phyloP scores from a whole-genome alignment of 305 asterid species.

The Euphrasia arctica region DNA sequence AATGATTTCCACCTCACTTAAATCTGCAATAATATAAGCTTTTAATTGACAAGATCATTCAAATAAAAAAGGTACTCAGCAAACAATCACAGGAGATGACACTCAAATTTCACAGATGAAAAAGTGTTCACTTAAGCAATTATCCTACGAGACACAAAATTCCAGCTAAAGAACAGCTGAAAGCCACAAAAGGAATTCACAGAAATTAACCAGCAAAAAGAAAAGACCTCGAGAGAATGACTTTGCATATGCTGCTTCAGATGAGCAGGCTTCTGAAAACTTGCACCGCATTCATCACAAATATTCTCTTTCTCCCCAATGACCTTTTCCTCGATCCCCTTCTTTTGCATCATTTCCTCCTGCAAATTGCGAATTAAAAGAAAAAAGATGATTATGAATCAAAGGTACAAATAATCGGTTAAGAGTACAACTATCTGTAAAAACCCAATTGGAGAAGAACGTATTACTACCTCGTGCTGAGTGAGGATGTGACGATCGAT shows the following conservation, averaged over 20 bases:
- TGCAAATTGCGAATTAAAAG: slow-evolving; percentile 20
- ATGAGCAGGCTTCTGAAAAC: slow-evolving; percentile 79
- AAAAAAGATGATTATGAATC: neutral
- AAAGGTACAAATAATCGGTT: neutral
- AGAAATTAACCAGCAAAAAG: neutral
- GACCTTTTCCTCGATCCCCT: slow-evolving; percentile 30
- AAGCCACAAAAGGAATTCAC: neutral
- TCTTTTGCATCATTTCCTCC: slow-evolving; percentile 50
- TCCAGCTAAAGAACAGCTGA: neutral
- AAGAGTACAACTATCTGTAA: neutral
- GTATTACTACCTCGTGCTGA: slow-evolving; percentile 50
- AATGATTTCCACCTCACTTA: slow-evolving; percentile 28
- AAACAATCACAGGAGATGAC: neutral
- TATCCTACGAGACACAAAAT: neutral
- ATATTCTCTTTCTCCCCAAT: slow-evolving; percentile 33
- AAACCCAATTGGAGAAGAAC: neutral
- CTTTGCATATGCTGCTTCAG: slow-evolving; percentile 93
- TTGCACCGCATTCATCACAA: slow-evolving; percentile 68
- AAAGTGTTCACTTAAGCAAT: neutral
- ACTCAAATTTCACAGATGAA: neutral
- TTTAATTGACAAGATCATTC: slow-evolving; percentile 14
- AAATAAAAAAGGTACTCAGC: neutral
- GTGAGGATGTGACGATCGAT: slow-evolving; percentile 59
- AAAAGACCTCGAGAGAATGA: slow-evolving; percentile 71
- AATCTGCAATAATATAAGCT: slow-evolving; percentile 37